Conservation (phyloP, 345 rosid species). For the Eucalyptus coolabah region DNA sequence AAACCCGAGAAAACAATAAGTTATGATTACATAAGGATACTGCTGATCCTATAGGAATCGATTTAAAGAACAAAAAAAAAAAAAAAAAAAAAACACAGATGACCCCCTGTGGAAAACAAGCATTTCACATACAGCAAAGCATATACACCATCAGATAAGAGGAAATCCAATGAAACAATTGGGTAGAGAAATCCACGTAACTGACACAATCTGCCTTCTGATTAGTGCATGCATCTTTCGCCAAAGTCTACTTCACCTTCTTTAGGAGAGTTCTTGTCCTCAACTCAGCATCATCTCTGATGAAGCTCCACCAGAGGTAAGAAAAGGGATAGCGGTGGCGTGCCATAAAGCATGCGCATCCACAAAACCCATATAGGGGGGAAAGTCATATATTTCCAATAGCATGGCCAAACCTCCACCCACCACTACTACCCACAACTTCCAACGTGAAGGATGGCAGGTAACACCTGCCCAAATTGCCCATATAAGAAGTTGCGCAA, state of each 20-base stretch:
- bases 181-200: neutral
- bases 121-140: neutral
- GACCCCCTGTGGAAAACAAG: neutral
- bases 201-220: neutral
- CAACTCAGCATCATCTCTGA: constrained; percentile 65
- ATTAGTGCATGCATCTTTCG: neutral
- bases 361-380: constrained; percentile 49
- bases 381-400: constrained; percentile 53
- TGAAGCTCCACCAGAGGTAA: constrained; percentile 84
- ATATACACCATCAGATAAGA: neutral
- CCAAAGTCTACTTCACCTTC: constrained; percentile 28
- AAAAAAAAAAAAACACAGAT: neutral
- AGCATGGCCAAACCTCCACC: constrained; percentile 38
- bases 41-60: neutral
- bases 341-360: constrained; percentile 80
- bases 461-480: constrained; percentile 66
- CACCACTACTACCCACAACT: constrained; percentile 53
- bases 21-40: neutral
- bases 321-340: constrained; percentile 50
- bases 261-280: constrained; percentile 45
- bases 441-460: constrained; percentile 66
- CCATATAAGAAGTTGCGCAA: constrained; percentile 68
- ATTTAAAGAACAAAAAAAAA: neutral
- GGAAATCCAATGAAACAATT: neutral
- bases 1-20: neutral